These are phyloP conservation scores for Lactuca saligna DNA, from an alignment of 129 eudicot species.

Conservation along the genomic window DNA sequence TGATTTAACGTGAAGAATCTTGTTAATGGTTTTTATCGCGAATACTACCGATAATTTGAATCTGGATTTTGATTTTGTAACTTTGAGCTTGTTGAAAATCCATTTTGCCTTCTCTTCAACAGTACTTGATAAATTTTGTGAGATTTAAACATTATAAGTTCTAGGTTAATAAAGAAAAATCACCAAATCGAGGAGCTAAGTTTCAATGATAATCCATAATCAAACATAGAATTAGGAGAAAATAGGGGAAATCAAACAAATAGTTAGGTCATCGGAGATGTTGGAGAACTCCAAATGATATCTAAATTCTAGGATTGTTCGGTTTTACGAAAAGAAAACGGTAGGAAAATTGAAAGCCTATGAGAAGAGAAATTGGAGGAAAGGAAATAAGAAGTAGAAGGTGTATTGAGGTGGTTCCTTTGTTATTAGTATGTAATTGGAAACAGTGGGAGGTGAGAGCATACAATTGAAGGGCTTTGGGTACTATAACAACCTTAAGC, in stretches of 20 bases:
- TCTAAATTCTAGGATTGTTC: too few species aligned
- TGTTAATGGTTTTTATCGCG: not conserved
- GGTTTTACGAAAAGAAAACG: too few species aligned
- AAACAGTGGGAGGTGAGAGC: too few species aligned
- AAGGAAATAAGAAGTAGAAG: too few species aligned
- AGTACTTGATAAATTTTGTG: constrained; percentile 45
- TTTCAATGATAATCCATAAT: constrained; percentile 2
- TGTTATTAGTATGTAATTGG: too few species aligned
- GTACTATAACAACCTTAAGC: too few species aligned
- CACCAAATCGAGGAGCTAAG: constrained; percentile 15
- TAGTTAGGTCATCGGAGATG: constrained; percentile 56
- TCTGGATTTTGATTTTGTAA: constrained; percentile 9
- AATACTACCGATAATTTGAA: not conserved
- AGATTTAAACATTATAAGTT: not conserved
- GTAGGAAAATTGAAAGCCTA: too few species aligned
- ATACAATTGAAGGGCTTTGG: too few species aligned
- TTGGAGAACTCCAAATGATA: constrained; percentile 34
- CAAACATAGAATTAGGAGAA: not conserved
- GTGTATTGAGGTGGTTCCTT: too few species aligned
- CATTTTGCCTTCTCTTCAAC: constrained; percentile 63
- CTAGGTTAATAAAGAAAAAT: constrained; percentile 5
- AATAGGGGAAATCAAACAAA: constrained; percentile 15
- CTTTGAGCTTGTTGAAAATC: constrained; percentile 62
- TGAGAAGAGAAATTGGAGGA: too few species aligned
- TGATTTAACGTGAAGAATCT: not conserved